phyloP scores from a whole-genome alignment of 805 yeast genomes.

The Barnettozyma sucrosica region DNA sequence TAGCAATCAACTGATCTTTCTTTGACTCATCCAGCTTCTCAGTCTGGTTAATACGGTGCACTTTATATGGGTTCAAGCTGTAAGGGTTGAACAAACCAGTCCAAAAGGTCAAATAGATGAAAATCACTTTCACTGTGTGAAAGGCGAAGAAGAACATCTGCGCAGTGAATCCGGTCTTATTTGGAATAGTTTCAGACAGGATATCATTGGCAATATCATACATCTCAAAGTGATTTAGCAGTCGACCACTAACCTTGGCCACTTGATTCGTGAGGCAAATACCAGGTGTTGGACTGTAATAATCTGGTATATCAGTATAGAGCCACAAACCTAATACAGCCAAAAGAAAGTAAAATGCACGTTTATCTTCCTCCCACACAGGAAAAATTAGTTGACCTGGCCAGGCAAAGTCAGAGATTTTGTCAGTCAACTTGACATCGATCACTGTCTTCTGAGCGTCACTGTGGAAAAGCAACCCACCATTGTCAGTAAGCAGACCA shows the following conservation, averaged over 20 bases:
- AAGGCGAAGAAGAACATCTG: conserved; percentile 67
- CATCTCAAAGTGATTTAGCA: conserved; percentile 34
- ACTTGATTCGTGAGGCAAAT: conserved; percentile 65
- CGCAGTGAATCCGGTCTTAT: conserved; percentile 36
- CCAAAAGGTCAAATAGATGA: conserved; percentile 53
- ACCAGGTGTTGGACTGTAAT: conserved; percentile 88
- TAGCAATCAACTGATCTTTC: conserved; percentile 41
- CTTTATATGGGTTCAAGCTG: conserved; percentile 37
- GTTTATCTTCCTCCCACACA: conserved; percentile 48
- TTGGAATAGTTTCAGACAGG: conserved; percentile 41
- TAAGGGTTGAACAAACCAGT: conserved; percentile 78
- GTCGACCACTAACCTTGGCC: conserved; percentile 26
- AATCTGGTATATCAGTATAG: conserved; percentile 90
- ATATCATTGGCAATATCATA: conserved; percentile 41
- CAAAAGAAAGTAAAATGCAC: conserved; percentile 35
- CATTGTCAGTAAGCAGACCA: conserved; percentile 80
- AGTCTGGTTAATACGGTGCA: conserved; percentile 29
- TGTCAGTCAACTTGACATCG: conserved; percentile 47
- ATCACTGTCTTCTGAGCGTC: conserved; percentile 43
- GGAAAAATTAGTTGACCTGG: conserved; percentile 90
- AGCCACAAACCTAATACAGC: conserved; percentile 59
- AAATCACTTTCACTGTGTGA: conserved; percentile 57
- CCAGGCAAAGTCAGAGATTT: conserved; percentile 59
- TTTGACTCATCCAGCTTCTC: conserved; percentile 29
- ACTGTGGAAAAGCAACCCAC: conserved; percentile 64